Evolutionary conservation across 192 early-diverging fungal species (phyloP), one percentile per base, ranked within the genome.

Genomic region (Linnemannia elongata): DNA sequence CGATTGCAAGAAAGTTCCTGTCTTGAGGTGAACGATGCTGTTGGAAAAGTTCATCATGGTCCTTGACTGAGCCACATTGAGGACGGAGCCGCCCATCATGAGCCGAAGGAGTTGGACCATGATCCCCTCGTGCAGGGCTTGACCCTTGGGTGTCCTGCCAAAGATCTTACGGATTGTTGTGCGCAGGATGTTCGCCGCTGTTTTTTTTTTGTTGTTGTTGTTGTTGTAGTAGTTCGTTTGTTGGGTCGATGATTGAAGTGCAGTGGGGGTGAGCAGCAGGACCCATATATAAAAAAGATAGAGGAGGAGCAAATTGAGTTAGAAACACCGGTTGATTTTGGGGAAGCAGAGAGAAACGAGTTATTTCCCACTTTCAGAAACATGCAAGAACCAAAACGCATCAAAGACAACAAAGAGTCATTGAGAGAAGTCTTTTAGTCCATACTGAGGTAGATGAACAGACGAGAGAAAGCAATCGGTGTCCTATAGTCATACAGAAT

Each of bases 401-500:
- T n/a, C n/a, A 39, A 13, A 33, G 10, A 66, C 18, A 22, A 42
- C 15, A 39, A 54, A 33, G 30, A n/a, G 15, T 9, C 47, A 22
- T 4, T 71, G 39, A 52, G 4, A 17, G 45, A 47, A 27, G 45
- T 69, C 44, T 45, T 3, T 2, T 15, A 69, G 27, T 12, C 45
- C 80, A 22, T 80, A 86, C 84, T 77, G 69, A 57, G 57, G 52
- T 86, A 86, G 69, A 86, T 75, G 47, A 80, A 38, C 30, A 86
- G 47, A n/a, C 84, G 84, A 12, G 84, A 77, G 60, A 70, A 86
- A 15, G 84, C 84, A 55, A 86, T 77, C 41, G 84, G 84, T 27
- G 42, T 39, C 84, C 84, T 86, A 38, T 45, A 39, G 30, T 36
- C 24, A 36, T 42, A 42, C 38, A 22, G 3, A 74, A 4, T 6